phyloP scores from a whole-genome alignment of 2,329 filamentous ascomycete genomes.

The Beauveria brongniartii region DNA sequence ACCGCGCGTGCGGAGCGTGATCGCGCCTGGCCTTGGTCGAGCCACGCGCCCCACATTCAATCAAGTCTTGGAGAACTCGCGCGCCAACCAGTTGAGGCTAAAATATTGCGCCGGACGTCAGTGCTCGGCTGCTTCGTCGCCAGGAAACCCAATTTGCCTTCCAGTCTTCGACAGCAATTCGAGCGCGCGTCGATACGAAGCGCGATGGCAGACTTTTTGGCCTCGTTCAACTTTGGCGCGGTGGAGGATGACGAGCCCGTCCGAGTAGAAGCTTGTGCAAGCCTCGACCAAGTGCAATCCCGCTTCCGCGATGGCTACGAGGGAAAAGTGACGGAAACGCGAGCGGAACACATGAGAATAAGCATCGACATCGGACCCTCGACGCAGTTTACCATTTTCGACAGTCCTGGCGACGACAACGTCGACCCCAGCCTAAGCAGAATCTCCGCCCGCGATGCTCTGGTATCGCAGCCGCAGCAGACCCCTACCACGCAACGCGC shows the following conservation, averaged over 20 bases:
- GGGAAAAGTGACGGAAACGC: conserved; percentile 36
- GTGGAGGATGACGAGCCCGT: conserved; percentile 17
- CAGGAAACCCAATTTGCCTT: neutral
- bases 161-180: neutral
- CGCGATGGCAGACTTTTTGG: conserved; percentile 31
- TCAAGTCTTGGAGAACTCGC: neutral
- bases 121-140: neutral
- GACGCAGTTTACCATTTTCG: conserved; percentile 29
- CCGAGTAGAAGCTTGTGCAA: conserved; percentile 21
- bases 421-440: conserved; percentile 22
- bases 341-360: conserved; percentile 40
- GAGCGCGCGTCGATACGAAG: neutral
- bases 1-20: neutral
- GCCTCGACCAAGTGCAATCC: conserved; percentile 37
- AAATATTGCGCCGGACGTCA: neutral
- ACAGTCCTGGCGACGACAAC: conserved; percentile 13
- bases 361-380: conserved; percentile 39
- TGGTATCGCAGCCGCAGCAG: conserved; percentile 41
- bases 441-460: conserved; percentile 36
- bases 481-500: conserved; percentile 40
- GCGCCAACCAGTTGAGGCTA: neutral
- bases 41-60: neutral
- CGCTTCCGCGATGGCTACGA: conserved; percentile 35
- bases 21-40: neutral
- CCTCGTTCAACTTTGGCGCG: conserved; percentile 26